Evolutionary conservation across 2,329 filamentous ascomycete species (phyloP).

Genomic region (Cladosporium sp.): DNA sequence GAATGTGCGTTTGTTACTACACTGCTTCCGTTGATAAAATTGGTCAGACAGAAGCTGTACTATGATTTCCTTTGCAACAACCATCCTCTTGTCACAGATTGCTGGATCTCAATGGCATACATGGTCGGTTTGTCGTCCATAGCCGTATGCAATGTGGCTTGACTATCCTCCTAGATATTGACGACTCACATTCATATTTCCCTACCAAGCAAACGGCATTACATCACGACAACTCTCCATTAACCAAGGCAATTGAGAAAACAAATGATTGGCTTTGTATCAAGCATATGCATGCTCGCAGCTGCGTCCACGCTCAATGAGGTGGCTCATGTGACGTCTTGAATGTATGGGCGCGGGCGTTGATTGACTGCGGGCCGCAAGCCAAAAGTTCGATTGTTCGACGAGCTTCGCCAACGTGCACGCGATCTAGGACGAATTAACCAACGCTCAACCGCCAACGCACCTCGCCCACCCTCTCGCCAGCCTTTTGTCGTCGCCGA

Average conservation of each 20-base stretch:
- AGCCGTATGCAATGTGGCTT: neutral
- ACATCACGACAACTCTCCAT: neutral
- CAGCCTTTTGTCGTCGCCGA: neutral
- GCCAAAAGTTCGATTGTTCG: conserved; percentile 7
- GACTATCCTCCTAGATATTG: neutral
- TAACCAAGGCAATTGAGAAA: neutral
- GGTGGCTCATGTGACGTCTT: conserved; percentile 9
- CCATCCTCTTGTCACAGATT: too few species aligned
- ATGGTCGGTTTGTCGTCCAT: neutral
- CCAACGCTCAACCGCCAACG: neutral
- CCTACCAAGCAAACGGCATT: neutral
- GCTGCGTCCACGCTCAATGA: neutral
- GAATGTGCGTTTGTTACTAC: neutral
- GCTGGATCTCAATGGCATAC: neutral
- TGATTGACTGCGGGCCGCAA: neutral
- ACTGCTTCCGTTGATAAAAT: neutral
- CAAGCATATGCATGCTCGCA: neutral
- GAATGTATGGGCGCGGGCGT: neutral
- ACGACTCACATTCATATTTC: neutral
- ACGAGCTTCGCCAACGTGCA: conserved; percentile 9
- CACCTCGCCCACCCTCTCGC: neutral
- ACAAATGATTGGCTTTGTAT: neutral
- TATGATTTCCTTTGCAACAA: neutral
- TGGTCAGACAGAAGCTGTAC: neutral
- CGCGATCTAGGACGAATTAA: conserved; percentile 2